phyloP scores from a whole-genome alignment of 2,329 filamentous ascomycete genomes.

The Pyrenochaeta sp. region DNA sequence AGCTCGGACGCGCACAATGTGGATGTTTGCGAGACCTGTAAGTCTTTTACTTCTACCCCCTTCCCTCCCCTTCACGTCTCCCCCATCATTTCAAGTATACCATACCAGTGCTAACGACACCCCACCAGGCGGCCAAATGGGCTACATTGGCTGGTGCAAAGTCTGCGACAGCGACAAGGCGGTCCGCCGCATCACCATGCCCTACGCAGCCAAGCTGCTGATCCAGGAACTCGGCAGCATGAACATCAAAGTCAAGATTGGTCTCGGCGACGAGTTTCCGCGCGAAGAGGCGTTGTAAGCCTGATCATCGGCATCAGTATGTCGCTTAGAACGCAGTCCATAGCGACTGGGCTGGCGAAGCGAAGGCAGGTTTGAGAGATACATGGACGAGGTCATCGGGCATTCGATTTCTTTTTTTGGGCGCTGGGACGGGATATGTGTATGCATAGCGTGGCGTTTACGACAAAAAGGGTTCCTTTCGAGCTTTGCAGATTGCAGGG shows the following conservation, averaged over 20 bases:
- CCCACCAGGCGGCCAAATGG: conserved; percentile 79
- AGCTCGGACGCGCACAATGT: conserved; percentile 89
- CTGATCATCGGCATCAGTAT: no score
- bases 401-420: background rate
- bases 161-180: conserved; percentile 85
- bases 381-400: no score
- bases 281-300: conserved; percentile 3
- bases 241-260: conserved; percentile 94
- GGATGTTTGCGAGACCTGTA: conserved; percentile 89
- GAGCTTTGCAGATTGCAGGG: background rate
- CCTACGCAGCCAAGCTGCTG: conserved; percentile 94
- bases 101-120: no score
- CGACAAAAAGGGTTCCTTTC: background rate
- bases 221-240: conserved; percentile 97
- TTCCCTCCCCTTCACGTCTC: background rate
- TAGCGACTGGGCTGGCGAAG: background rate
- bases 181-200: conserved; percentile 93
- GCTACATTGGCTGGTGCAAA: conserved; percentile 93
- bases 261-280: conserved; percentile 93
- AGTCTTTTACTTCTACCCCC: conserved; percentile 2
- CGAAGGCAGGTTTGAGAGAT: no score
- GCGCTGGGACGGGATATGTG: background rate
- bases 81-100: no score
- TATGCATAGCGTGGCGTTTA: conserved; percentile 28
- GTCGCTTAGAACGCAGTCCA: no score